Base-by-base conservation (phyloP, 2,329 filamentous ascomycete species). In the Alternaria sp. region DNA sequence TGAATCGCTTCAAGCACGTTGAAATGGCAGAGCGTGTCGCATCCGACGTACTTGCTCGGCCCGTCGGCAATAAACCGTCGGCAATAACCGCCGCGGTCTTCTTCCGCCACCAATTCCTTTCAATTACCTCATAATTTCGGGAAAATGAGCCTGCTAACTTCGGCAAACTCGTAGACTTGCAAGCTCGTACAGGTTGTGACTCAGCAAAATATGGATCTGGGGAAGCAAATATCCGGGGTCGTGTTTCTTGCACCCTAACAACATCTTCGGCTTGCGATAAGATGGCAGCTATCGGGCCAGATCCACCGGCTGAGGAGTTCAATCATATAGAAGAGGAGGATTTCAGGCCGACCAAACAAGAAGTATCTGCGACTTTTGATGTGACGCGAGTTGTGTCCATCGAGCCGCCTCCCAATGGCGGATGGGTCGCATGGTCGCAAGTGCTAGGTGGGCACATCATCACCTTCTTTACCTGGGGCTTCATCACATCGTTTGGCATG, bases 341-440 rank as follows among this genome's bases (percentile, higher is more conserved):
- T 5, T 16, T 11, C 12, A 11, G 26, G 34, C 53, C 30, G n/a
- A 41, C 16, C 26, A 54, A 59, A 28, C n/a, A 20, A 42, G 51
- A 54, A 49, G 18, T 26, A 12, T 46, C 43, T 26, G 51, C 52
- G 5, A 36, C 32, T 41, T 54, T 52, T 34, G 47, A 58, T 38
- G 30, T 64, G 12, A 56, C 51, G 16, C 39, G 55, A 16, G 34
- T 62, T n/a, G 24, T 58, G 7, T 64, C 63, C 6, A 62, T 55
- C 24, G 63, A 66, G 42, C 61, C 66, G 16, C 62, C 66, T 36
- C 68, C 67, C 3, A 63, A 87, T 60, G 85, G 85, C 4, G 85
- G 85, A 1, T 67, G 82, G 28, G 64, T 52, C 39, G 78, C 78
- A 20, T 81, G 78, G 79, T 66, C 80, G 14, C 80, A 80, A 65